These are phyloP conservation scores for Besnoitia besnoiti DNA, from an alignment of 169 alveolate genomes.

Conservation along the genomic window DNA sequence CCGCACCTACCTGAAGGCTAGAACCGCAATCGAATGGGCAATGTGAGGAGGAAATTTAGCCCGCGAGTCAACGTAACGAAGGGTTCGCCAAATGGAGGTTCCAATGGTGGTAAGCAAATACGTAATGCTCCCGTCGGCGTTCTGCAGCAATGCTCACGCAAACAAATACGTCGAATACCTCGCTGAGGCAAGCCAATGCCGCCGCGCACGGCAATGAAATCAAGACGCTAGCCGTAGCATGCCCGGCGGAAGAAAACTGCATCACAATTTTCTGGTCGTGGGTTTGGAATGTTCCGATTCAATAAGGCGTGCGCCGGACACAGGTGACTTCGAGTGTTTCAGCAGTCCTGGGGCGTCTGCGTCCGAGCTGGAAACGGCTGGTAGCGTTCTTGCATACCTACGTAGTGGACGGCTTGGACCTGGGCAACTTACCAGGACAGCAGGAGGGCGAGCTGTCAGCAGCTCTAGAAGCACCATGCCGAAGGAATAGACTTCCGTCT, in stretches of 20 bases:
- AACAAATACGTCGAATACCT: no score
- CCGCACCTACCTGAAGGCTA: slow-evolving; percentile 34
- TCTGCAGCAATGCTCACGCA: slow-evolving; percentile 9
- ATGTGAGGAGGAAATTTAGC: slow-evolving; percentile 35
- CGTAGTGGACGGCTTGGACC: neutral
- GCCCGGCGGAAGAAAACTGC: no score
- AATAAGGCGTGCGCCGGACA: no score
- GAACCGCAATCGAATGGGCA: slow-evolving; percentile 8
- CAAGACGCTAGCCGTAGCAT: no score
- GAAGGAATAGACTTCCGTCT: slow-evolving; percentile 59
- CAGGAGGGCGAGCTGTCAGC: slow-evolving; percentile 56
- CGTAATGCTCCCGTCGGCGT: slow-evolving; percentile 38
- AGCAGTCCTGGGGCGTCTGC: no score
- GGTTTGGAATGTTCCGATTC: no score
- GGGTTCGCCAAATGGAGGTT: neutral
- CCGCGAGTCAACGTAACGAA: slow-evolving; percentile 43
- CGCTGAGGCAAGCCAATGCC: no score
- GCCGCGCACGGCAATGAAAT: no score
- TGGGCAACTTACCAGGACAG: neutral
- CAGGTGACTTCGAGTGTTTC: no score
- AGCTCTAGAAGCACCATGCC: slow-evolving; percentile 65
- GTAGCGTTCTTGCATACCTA: neutral
- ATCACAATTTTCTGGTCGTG: no score
- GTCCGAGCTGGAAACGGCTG: no score
- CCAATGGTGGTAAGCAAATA: slow-evolving; percentile 25